Conservation (phyloP, 495 filamentous ascomycete genomes). For the Alectoria sarmentosa region DNA sequence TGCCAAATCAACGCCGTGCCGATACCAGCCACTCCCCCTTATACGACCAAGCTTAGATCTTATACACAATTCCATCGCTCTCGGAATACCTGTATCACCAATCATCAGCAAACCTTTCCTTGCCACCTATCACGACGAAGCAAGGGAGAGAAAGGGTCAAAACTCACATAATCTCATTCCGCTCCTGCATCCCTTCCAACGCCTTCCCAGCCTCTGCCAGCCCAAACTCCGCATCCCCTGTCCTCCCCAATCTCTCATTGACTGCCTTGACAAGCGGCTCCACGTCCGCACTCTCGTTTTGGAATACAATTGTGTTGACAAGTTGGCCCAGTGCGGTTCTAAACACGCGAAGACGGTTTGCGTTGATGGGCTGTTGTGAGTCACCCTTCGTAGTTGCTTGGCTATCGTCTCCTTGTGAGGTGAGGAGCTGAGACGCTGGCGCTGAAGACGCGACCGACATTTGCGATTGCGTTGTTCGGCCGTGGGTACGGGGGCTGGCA, state of each 20-base stretch:
- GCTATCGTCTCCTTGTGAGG: constrained; percentile 49
- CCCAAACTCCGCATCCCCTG: constrained; percentile 50
- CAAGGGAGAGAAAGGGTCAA: not conserved
- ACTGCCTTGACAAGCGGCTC: constrained; percentile 70
- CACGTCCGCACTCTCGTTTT: constrained; percentile 64
- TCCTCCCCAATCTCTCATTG: constrained; percentile 53
- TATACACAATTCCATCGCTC: constrained; percentile 41
- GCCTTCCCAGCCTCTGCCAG: constrained; percentile 68
- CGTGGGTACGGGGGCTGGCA: constrained; percentile 43
- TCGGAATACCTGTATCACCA: constrained; percentile 42
- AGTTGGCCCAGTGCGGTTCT: constrained; percentile 70
- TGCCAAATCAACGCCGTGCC: not conserved
- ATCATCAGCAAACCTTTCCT: not conserved
- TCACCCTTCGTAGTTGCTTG: constrained; percentile 34
- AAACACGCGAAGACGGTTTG: constrained; percentile 65
- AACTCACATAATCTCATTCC: constrained; percentile 90
- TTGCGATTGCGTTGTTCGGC: constrained; percentile 44
- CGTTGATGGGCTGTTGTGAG: constrained; percentile 41
- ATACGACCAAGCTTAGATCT: constrained; percentile 13
- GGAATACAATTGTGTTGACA: constrained; percentile 71
- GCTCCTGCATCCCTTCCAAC: constrained; percentile 67
- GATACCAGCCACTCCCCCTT: not conserved
- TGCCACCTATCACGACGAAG: not conserved
- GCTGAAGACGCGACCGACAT: constrained; percentile 60
- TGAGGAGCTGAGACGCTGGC: constrained; percentile 58